Evolutionary conservation across 805 yeast species (phyloP).

Genomic region (Candida takata): DNA sequence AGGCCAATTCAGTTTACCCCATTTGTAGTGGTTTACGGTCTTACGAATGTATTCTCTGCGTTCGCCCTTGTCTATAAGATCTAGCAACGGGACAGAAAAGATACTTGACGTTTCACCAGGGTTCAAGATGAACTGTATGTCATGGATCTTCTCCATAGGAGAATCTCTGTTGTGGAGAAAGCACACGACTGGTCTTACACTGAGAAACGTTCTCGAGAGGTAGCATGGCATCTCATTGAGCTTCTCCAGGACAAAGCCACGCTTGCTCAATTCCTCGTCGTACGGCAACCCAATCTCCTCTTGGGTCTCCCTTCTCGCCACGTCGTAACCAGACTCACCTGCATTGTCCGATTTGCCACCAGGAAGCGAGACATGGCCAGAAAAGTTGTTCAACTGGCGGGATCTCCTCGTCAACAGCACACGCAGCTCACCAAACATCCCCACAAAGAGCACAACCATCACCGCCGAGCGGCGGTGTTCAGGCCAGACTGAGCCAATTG

Average conservation of each 20-base stretch:
- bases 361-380: constrained; percentile 89
- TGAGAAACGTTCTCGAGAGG: constrained; percentile 71
- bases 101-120: constrained; percentile 74
- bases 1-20: constrained; percentile 73
- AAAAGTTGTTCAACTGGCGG: constrained; percentile 58
- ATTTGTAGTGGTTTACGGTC: constrained; percentile 34
- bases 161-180: constrained; percentile 36
- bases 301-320: constrained; percentile 74
- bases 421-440: constrained; percentile 65
- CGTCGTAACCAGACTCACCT: constrained; percentile 59
- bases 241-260: constrained; percentile 55
- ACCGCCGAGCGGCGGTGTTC: constrained; percentile 70
- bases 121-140: constrained; percentile 44
- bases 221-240: constrained; percentile 68
- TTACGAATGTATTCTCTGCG: constrained; percentile 28
- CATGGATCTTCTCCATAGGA: constrained; percentile 16
- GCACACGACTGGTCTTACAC: constrained; percentile 77
- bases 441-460: constrained; percentile 64
- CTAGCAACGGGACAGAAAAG: constrained; percentile 64
- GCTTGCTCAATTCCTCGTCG: constrained; percentile 34
- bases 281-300: constrained; percentile 79
- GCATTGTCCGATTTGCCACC: constrained; percentile 85
- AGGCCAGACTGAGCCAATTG: constrained; percentile 62
- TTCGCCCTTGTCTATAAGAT: constrained; percentile 33
- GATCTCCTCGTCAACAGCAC: constrained; percentile 78